Evolutionary conservation across 1,139 yeast genomes (phyloP).

Genomic region (Candida freyschussii): DNA sequence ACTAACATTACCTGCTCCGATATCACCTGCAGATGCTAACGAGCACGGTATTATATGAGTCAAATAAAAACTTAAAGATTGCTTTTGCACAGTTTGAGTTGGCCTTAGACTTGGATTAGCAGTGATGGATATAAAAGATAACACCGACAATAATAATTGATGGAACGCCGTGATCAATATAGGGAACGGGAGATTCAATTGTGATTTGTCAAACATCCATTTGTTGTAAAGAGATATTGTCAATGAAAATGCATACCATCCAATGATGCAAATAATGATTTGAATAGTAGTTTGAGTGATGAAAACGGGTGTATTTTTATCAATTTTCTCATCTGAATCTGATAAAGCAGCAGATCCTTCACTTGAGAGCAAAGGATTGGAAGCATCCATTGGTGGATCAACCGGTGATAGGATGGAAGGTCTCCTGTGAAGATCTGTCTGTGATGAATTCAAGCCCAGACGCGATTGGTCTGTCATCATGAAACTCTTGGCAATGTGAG

Average conservation of each 20-base stretch:
- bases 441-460: constrained; percentile 12
- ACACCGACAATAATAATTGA: constrained; percentile 61
- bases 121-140: constrained; percentile 42
- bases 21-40: constrained; percentile 84
- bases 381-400: constrained; percentile 2
- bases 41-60: constrained; percentile 78
- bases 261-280: constrained; percentile 24
- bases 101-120: constrained; percentile 43
- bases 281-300: constrained; percentile 14
- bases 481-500: too few relatives aligned
- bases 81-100: constrained; percentile 6
- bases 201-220: constrained; percentile 87
- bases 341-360: not conserved
- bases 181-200: constrained; percentile 75
- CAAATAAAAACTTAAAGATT: constrained; percentile 33
- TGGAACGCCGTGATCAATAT: constrained; percentile 79
- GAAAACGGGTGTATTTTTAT: constrained; percentile 3
- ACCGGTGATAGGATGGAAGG: constrained; percentile 12
- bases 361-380: constrained; percentile 2
- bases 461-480: constrained; percentile 1
- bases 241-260: constrained; percentile 60
- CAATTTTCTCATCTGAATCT: constrained; percentile 3
- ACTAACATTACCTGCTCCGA: constrained; percentile 86
- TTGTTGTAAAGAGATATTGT: constrained; percentile 86
- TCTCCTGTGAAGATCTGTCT: constrained; percentile 19